A percentile compares a stretch with the other conserved stretches of the same genome.
phyloP scores from a whole-genome alignment of 805 yeast species.

The Wickerhamomyces hampshirensis region DNA sequence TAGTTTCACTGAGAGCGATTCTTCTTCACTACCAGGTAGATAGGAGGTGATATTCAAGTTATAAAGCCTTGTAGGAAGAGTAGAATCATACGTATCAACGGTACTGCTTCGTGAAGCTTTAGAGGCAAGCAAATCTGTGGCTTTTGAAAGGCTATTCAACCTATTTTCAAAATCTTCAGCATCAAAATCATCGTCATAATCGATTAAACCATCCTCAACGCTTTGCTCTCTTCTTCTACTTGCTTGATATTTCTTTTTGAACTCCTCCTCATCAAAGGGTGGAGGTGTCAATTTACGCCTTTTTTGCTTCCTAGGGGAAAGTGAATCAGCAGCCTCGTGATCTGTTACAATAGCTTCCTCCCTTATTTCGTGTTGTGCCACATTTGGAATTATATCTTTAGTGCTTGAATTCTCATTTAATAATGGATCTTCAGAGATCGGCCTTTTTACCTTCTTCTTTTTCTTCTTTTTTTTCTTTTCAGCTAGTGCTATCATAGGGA shows the following conservation, averaged over 20 bases:
- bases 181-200: constrained; percentile 9
- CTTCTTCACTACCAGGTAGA: constrained; percentile 18
- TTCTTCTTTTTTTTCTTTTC: constrained; percentile 17
- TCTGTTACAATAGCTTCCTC: not conserved
- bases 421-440: not conserved
- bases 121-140: constrained; percentile 2
- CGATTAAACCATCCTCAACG: not conserved
- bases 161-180: constrained; percentile 3
- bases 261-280: constrained; percentile 10
- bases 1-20: constrained; percentile 8
- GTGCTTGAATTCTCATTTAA: not conserved
- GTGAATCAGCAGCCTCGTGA: not conserved
- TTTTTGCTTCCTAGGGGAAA: not conserved
- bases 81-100: constrained; percentile 1
- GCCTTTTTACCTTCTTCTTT: constrained; percentile 9
- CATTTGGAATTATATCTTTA: not conserved
- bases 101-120: not conserved
- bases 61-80: constrained; percentile 6
- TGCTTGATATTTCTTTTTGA: constrained; percentile 1
- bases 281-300: constrained; percentile 11
- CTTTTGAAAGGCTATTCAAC: not conserved
- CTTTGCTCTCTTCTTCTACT: not conserved
- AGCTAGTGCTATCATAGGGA: constrained; percentile 1
- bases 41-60: constrained; percentile 12
- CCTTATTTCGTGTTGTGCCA: not conserved